Evolutionary conservation across 23 red algal species (phyloP), one percentile per base, ranked within the genome.

Genomic region (Gracilaria caudata): DNA sequence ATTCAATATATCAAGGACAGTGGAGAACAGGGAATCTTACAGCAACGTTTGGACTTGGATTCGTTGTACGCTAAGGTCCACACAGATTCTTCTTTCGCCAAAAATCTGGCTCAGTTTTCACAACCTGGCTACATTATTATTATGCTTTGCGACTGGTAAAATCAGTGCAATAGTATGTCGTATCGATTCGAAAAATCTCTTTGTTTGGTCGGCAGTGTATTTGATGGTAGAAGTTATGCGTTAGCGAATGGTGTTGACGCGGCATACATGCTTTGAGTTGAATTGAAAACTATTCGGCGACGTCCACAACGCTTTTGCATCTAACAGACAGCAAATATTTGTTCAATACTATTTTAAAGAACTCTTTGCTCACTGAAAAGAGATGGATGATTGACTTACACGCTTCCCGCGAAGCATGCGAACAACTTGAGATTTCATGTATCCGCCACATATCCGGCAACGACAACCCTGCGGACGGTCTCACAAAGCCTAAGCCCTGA

Each of bases 211-310:
- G 23, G 61, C 0, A 51, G 33, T 40, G 51, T 86, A 4, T 61
- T 86, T 29, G 73, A 37, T 23, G 91, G 36, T 16, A 72, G 87
- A 45, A 38, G 80, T 0, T 83, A 83, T 24, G 89, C 89, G 0
- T 84, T 92, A 36, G 21, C 89, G 17, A 68, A 92, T 29, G 79
- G 58, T 3, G 84, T 92, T 58, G 88, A 84, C 64, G 70, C 26
- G 3, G 64, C 66, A 1, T 78, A 73, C 79, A 85, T 68, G 53
- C 45, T 84, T 24, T 11, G 70, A 38, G 20, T 72, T 39, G 89
- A 59, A 30, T 26, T 92, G 30, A 34, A 72, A 28, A 32, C 21
- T 0, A 60, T 81, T 19, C 20, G 14, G 19, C 14, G 7, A 3
- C 21, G 60, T 3, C 10, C 19, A 2, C 21, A 61, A 25, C 10